Base-by-base conservation (phyloP, 139 green algal species). In the Haematococcus sp. region DNA sequence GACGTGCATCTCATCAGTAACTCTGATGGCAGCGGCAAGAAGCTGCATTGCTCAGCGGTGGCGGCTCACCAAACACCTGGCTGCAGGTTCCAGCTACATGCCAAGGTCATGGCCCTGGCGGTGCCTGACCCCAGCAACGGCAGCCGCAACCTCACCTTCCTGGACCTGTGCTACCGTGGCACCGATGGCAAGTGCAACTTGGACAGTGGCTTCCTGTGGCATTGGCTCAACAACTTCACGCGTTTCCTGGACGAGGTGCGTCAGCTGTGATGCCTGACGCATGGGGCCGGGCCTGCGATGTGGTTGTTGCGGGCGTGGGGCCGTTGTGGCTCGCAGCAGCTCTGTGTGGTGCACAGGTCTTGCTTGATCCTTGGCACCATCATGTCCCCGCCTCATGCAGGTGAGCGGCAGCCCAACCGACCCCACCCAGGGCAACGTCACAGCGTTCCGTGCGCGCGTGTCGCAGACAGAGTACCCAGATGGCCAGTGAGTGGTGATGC, bases 61-160 rank as follows among this genome's bases (percentile, higher is more conserved):
- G n/a, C n/a, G n/a, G n/a, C n/a, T n/a, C n/a, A n/a, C n/a, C n/a
- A n/a, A n/a, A n/a, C n/a, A n/a, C n/a, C n/a, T n/a, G n/a, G n/a
- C n/a, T n/a, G n/a, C n/a, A n/a, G n/a, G n/a, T 74, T 74, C 51
- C 49, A 74, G 68, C 51, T 74, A 49, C 49, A 74, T 31, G 22
- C 40, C 28, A 74, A 74, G 68, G 40, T 74, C 13, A 31, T 63
- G 32, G 51, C 49, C 2, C 31, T 74, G 2, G 27, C 31, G 2
- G 68, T 74, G 28, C 4, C 22, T 4, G 49, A 23, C 17, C 7
- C 9, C 30, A 64, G 19, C 51, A 56, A 9, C 51, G 20, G 3
- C 28, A 7, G 28, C 34, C 43, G 60, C 30, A 35, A 68, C 60
- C 60, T 65, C n/a, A 49, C 34, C 27, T 64, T 54, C 68, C 40